Base-by-base conservation (phyloP, 2,329 filamentous ascomycete genomes). In the Leptosphaerulina australis region DNA sequence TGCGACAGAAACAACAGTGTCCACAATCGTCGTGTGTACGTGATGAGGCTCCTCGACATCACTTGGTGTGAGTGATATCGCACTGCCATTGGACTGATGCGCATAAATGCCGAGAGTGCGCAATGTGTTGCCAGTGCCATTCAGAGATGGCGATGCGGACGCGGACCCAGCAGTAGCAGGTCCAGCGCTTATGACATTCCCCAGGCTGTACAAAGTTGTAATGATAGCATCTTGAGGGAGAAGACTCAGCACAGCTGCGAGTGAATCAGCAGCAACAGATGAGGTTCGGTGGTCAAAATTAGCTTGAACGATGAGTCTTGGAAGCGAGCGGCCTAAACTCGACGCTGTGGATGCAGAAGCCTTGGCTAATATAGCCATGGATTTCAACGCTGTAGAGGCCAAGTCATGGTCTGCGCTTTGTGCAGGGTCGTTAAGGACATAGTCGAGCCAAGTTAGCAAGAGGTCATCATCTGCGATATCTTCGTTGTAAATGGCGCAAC, bases 181-280 rank as follows among this genome's bases (percentile, higher is more conserved):
- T 36, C 83, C 85, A 4, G 91, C 87, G 62, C 91, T 97, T 11
- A 99, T 80, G 3, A 96, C 88, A 68, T 99, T 99, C 15, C 94
- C 94, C n/a, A 99, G 81, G 0, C 91, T 94, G 74, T 99, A 99
- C 8, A 99, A 79, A 1, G 92, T 97, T 4, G 92, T 96, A 59
- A 99, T 97, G 26, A 96, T 83, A 26, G 91, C 88, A 76, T 99
- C 94, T 63, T 96, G 89, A 1, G 94, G 96, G 10, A 97, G 81
- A 63, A 88, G 81, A 60, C 87, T 87, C 46, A 99, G 78, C 14
- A 95, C 85, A 59, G 87, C 88, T 2, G 92, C 91, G 25, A 99
- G 78, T 62, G 88, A 94, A 58, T 86, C 85, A n/a, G 92, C 91
- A 21, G 93, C 93, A 25, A 93, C 81, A 2, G 80, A 81, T 33